Evolutionary conservation across 495 filamentous ascomycete genomes (phyloP).

Genomic region (Penicillium cosmopolitanum): DNA sequence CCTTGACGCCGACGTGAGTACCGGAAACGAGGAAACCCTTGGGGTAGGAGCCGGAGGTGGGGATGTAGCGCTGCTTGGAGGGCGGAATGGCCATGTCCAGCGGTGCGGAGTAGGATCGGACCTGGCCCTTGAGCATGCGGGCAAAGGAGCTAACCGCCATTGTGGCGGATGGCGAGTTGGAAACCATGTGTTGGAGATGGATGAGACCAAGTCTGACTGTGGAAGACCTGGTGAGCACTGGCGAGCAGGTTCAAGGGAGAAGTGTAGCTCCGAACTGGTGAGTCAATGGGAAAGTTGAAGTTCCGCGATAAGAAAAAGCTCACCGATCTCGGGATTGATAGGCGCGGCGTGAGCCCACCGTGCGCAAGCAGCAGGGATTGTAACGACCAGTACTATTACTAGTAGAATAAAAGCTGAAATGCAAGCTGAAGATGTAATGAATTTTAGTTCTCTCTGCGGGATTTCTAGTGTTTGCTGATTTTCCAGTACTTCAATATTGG

Average conservation of each 20-base stretch:
- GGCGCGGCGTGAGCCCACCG: neutral
- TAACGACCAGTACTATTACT: no score
- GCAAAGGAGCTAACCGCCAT: constrained; percentile 41
- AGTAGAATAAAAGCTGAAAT: no score
- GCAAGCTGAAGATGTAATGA: no score
- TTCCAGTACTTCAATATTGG: no score
- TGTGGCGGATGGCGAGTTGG: constrained; percentile 33
- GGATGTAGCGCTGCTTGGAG: constrained; percentile 85
- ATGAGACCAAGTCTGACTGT: constrained; percentile 4
- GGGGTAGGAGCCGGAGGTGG: constrained; percentile 81
- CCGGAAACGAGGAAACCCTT: constrained; percentile 87
- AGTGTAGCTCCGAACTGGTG: constrained; percentile 13
- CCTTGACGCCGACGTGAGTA: constrained; percentile 92
- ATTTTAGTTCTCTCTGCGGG: no score
- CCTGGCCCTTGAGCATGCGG: constrained; percentile 48
- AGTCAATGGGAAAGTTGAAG: constrained; percentile 21
- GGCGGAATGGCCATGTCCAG: constrained; percentile 65
- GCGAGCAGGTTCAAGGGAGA: neutral
- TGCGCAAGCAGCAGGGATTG: no score
- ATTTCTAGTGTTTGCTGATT: no score
- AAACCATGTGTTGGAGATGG: constrained; percentile 30
- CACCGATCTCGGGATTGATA: constrained; percentile 25
- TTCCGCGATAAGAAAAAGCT: constrained; percentile 24
- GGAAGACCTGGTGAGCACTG: neutral
- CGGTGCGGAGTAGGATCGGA: constrained; percentile 64